phyloP scores from a whole-genome alignment of 352 stramenopile species.

The Phytopythium sindhum region DNA sequence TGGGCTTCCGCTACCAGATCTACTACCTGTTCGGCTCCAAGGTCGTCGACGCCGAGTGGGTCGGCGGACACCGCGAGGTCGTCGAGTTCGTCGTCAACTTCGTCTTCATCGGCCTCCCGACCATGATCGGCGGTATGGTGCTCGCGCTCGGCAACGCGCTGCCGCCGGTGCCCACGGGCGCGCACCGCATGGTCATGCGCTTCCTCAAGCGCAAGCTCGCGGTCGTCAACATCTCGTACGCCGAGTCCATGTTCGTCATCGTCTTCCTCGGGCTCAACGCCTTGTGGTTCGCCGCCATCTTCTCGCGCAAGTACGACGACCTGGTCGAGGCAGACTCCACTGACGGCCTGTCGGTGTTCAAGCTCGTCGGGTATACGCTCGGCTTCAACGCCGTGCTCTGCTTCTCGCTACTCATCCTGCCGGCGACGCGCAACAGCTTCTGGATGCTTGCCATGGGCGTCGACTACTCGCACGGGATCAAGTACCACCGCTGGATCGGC shows the following conservation, averaged over 20 bases:
- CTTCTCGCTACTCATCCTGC: slow-evolving; percentile 61
- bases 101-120: slow-evolving; percentile 67
- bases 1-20: slow-evolving; percentile 57
- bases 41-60: slow-evolving; percentile 50
- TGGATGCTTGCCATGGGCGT: slow-evolving; percentile 84
- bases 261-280: slow-evolving; percentile 75
- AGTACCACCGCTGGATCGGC: slow-evolving; percentile 87
- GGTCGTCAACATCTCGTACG: slow-evolving; percentile 81
- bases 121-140: slow-evolving; percentile 66
- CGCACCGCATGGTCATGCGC: slow-evolving; percentile 66
- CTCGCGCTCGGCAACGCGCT: slow-evolving; percentile 63
- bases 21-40: slow-evolving; percentile 59
- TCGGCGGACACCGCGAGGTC: slow-evolving; percentile 69
- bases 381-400: slow-evolving; percentile 76
- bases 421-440: slow-evolving; percentile 71
- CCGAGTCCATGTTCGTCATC: slow-evolving; percentile 62
- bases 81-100: slow-evolving; percentile 74
- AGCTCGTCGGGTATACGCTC: slow-evolving; percentile 52
- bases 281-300: slow-evolving; percentile 80
- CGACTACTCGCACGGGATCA: slow-evolving; percentile 85
- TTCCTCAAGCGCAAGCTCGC: slow-evolving; percentile 84
- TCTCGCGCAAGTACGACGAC: slow-evolving; percentile 55
- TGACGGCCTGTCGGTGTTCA: slow-evolving; percentile 41
- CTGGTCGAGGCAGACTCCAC: slow-evolving; percentile 46
- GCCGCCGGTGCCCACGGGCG: slow-evolving; percentile 63